Percentiles rank a stretch among this genome's conserved stretches.
These are phyloP conservation scores for Turritis glabra DNA, from an alignment of 345 rosid species.

Conservation along the genomic window DNA sequence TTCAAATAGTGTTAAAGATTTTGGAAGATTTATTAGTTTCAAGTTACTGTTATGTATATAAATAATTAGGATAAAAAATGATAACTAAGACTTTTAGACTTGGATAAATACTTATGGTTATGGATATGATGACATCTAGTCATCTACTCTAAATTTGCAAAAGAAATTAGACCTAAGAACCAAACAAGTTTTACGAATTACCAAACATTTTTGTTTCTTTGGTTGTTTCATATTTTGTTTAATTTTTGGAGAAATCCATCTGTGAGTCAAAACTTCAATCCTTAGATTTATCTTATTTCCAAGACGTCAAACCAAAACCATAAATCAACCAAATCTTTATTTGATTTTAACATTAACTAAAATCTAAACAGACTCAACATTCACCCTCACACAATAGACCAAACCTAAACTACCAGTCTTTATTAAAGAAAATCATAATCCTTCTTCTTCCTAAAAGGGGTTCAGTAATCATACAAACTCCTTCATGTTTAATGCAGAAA, in stretches of 20 bases:
- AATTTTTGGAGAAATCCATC: not conserved
- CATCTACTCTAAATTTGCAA: no score
- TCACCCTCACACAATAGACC: slow-evolving; percentile 9
- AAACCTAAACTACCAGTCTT: slow-evolving; percentile 16
- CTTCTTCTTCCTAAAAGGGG: slow-evolving; percentile 7
- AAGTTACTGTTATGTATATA: not conserved
- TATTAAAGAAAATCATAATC: slow-evolving; percentile 18
- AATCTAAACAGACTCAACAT: not conserved
- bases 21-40: not conserved
- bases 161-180: no score
- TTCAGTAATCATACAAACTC: slow-evolving; percentile 19
- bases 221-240: not conserved
- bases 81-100: no score
- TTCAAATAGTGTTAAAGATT: not conserved
- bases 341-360: slow-evolving; percentile 7
- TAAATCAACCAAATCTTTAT: slow-evolving; percentile 1
- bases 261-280: not conserved
- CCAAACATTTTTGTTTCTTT: not conserved
- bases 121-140: not conserved
- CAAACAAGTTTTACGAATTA: not conserved
- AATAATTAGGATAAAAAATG: not conserved
- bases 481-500: slow-evolving; percentile 13
- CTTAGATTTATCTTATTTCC: not conserved
- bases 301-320: not conserved
- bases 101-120: no score